These are phyloP conservation scores for Mycosphaerella arachidis DNA, from an alignment of 2,329 filamentous ascomycete species.

Conservation along the genomic window DNA sequence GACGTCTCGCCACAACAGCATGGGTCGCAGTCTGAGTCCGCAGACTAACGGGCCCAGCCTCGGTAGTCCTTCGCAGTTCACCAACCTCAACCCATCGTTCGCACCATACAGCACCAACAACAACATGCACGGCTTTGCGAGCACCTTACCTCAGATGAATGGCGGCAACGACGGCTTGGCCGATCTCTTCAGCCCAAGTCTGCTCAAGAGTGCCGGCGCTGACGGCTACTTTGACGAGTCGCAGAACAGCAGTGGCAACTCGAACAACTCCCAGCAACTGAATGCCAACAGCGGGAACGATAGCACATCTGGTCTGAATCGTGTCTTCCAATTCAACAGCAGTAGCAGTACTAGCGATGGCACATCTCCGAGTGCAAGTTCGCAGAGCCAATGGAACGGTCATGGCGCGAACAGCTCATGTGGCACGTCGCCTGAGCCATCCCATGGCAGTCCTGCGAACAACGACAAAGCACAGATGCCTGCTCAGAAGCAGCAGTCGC, in stretches of 20 bases:
- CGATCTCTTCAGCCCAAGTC: conserved; percentile 57
- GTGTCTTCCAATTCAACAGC: conserved; percentile 50
- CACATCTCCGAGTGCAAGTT: conserved; percentile 50
- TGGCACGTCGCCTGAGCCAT: conserved; percentile 73
- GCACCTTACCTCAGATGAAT: conserved; percentile 34
- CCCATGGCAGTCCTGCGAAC: conserved; percentile 61
- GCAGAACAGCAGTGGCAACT: conserved; percentile 16
- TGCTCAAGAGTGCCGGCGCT: conserved; percentile 43
- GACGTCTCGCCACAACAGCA: conserved; percentile 24
- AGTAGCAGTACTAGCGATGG: conserved; percentile 43
- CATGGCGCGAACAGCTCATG: conserved; percentile 61
- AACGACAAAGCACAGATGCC: conserved; percentile 49
- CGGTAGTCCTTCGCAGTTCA: conserved; percentile 17
- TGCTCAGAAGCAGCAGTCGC: conserved; percentile 28
- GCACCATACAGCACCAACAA: conserved; percentile 31
- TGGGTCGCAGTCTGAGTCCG: conserved; percentile 36
- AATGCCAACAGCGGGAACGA: conserved; percentile 37
- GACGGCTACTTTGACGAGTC: conserved; percentile 28
- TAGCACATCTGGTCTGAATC: conserved; percentile 41
- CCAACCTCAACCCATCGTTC: conserved; percentile 19
- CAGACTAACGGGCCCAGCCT: conserved; percentile 21
- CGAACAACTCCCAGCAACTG: conserved; percentile 14
- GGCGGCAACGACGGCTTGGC: conserved; percentile 40
- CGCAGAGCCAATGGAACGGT: conserved; percentile 47
- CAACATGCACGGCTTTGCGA: conserved; percentile 34